Evolutionary conservation across 495 filamentous ascomycete species (phyloP), one percentile per base, ranked within the genome.

Genomic region (Apiosordaria backusii): DNA sequence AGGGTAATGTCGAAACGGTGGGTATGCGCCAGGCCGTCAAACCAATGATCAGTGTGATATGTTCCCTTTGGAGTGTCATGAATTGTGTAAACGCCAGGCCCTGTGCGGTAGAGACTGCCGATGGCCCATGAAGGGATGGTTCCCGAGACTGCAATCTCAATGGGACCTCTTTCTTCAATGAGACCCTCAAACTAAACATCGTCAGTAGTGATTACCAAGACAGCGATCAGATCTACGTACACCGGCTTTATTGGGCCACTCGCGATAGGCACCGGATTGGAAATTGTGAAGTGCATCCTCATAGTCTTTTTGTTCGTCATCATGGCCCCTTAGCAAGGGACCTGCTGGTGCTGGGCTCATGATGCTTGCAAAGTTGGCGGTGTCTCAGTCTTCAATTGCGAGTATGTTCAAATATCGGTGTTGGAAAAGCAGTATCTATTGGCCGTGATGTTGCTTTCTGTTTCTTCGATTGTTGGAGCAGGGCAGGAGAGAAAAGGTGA

Each of bases 21-120:
- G 2, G 85, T 86, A 65, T 92, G 88, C n/a, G 82, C 82, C 54
- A 92, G 86, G n/a, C 89, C 87, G 74, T 93, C 88, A 66, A 93
- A 92, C 91, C 91, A 95, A 71, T 95, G 91, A 0, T 76, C 83
- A 7, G 85, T 76, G 26, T 78, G 75, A 68, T 85, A 85, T 0
- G 82, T 84, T 1, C 81, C 82, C 29, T 84, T 85, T 0, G 83
- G 76, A 18, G 86, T 82, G 18, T 81, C 81, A 54, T 87, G 75
- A 7, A 90, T 71, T 64, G 83, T 83, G 66, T 82, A 83, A 19
- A 81, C 78, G 0, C 89, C 88, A 0, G 89, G 89, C 0, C 91
- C 90, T 3, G 88, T 93, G 4, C 91, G 85, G 69, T 89, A 93
- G 4, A 95, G 80, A 1, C 81, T 79, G 4, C 91, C 91, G 25